Evolutionary conservation across 768 basidiomycete species (phyloP).

Genomic region (Tulasnella calospora): DNA sequence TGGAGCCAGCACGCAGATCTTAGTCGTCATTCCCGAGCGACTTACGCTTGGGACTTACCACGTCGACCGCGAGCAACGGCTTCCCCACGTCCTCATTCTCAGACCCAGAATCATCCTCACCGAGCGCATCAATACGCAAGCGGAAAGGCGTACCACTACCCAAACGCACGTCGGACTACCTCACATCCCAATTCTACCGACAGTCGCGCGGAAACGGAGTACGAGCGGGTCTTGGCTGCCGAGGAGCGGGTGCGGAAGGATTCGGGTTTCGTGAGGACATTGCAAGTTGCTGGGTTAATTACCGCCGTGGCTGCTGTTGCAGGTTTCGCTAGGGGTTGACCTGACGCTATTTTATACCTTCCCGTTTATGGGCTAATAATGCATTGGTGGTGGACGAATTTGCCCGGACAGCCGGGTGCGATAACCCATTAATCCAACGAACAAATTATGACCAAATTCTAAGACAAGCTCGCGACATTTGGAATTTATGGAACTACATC

Average conservation of each 20-base stretch:
- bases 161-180: not conserved
- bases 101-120: constrained; percentile 11
- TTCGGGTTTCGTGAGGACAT: constrained; percentile 25
- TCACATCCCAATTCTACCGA: not conserved
- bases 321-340: not conserved
- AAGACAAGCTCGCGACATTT: not conserved
- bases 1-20: constrained; percentile 16
- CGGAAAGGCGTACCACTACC: not conserved
- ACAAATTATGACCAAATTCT: not conserved
- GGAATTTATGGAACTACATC: not conserved
- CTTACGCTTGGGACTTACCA: constrained; percentile 26
- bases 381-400: not conserved
- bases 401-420: not conserved
- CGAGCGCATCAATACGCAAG: not conserved
- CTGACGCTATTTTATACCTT: not conserved
- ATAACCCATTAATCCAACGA: not conserved
- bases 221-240: constrained; percentile 15
- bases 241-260: constrained; percentile 28
- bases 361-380: not conserved
- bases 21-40: constrained; percentile 24
- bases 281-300: constrained; percentile 29
- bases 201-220: not conserved
- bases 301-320: constrained; percentile 25
- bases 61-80: not conserved
- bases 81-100: constrained; percentile 13